phyloP scores from a whole-genome alignment of 1,284 basidiomycete genomes.

The Leccinum fallax region DNA sequence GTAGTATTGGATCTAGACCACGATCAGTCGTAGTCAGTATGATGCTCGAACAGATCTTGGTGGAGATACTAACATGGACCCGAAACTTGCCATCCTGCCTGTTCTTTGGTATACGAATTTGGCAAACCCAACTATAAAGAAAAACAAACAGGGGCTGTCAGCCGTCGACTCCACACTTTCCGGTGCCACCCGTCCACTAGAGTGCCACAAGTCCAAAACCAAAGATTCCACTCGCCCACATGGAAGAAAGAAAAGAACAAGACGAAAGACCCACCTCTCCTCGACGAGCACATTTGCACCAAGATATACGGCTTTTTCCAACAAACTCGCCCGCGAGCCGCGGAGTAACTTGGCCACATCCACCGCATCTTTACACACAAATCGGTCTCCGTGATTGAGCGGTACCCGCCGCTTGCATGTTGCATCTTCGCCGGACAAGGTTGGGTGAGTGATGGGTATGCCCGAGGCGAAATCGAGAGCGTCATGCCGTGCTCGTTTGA shows the following conservation, averaged over 20 bases:
- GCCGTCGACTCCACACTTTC: background rate
- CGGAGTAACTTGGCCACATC: conserved; percentile 59
- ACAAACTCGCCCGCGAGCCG: conserved; percentile 51
- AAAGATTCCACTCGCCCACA: background rate
- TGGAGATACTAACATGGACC: conserved; percentile 51
- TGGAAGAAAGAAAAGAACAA: background rate
- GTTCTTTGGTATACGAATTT: conserved; percentile 56
- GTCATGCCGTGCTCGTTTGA: conserved; percentile 41
- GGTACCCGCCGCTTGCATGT: conserved; percentile 42
- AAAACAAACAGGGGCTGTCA: conserved; percentile 7
- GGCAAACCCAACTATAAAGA: conserved; percentile 59
- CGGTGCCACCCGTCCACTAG: background rate
- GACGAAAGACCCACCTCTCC: conserved; percentile 55
- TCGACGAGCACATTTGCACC: conserved; percentile 67
- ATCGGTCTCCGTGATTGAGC: conserved; percentile 52
- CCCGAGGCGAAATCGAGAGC: conserved; percentile 54
- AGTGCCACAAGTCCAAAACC: background rate
- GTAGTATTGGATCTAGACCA: conserved; percentile 58
- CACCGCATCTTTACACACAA: conserved; percentile 64
- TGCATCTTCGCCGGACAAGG: conserved; percentile 38
- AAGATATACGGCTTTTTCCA: conserved; percentile 52
- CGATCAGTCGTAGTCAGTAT: background rate
- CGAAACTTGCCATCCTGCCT: conserved; percentile 53
- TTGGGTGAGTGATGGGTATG: conserved; percentile 53
- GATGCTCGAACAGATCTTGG: background rate